A percentile compares a stretch with the other conserved stretches of the same genome.
Conservation (phyloP, 305 asterid genomes). For the Euphrasia arctica region DNA sequence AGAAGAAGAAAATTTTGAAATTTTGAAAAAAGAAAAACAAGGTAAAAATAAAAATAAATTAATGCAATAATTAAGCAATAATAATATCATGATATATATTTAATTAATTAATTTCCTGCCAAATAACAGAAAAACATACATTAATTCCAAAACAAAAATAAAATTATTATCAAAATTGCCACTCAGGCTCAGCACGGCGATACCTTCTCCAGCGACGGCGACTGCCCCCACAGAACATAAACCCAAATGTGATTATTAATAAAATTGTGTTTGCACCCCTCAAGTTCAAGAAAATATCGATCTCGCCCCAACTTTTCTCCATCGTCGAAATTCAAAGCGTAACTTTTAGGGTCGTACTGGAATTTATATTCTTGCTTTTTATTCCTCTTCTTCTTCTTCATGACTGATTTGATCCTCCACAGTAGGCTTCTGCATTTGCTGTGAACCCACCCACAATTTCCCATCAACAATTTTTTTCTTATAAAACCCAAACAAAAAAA, state of each 20-base stretch:
- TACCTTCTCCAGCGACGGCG: constrained; percentile 10
- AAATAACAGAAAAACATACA: too few species aligned
- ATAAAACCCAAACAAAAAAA: not conserved
- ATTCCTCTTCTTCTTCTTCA: constrained; percentile 29
- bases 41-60: too few species aligned
- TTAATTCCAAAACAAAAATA: not conserved
- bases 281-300: constrained; percentile 20
- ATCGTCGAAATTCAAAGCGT: constrained; percentile 69
- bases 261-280: constrained; percentile 20
- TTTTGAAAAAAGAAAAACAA: too few species aligned
- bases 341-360: constrained; percentile 64
- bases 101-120: too few species aligned
- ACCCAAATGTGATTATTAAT: constrained; percentile 36
- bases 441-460: constrained; percentile 36
- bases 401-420: constrained; percentile 52
- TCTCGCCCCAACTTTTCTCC: constrained; percentile 29
- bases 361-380: constrained; percentile 34
- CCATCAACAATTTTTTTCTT: too few species aligned
- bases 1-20: too few species aligned
- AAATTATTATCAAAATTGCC: constrained; percentile 7
- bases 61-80: too few species aligned
- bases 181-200: not conserved
- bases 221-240: constrained; percentile 49
- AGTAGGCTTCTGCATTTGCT: constrained; percentile 37
- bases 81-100: too few species aligned